These are phyloP conservation scores for Vicia sativa DNA, from an alignment of 306 rosid genomes.

Conservation along the genomic window DNA sequence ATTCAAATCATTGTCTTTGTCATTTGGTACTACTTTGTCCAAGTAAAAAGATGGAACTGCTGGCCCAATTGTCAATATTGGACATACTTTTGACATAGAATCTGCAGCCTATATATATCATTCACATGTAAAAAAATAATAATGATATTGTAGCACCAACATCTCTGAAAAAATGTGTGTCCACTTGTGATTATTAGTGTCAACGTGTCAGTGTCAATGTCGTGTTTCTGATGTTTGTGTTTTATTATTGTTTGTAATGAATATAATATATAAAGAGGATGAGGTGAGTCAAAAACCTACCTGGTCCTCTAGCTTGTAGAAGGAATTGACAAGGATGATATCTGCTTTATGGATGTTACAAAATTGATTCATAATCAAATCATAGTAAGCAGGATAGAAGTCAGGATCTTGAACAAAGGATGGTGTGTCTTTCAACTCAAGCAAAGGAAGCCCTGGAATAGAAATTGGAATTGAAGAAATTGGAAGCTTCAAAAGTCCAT, in stretches of 20 bases:
- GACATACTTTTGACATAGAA: constrained; percentile 57
- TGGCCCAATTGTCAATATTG: constrained; percentile 62
- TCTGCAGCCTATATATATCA: constrained; percentile 58
- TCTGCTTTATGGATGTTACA: constrained; percentile 55
- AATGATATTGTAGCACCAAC: too few species aligned
- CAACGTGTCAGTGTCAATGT: too few species aligned
- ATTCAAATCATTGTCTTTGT: constrained; percentile 48
- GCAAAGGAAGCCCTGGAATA: constrained; percentile 55
- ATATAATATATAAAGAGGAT: not conserved
- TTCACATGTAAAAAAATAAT: constrained; percentile 4
- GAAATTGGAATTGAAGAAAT: constrained; percentile 39
- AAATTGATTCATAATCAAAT: constrained; percentile 55
- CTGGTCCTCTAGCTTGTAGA: constrained; percentile 63
- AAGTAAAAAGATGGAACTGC: constrained; percentile 55
- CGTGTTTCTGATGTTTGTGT: too few species aligned
- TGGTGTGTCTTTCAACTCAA: constrained; percentile 54
- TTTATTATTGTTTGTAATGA: too few species aligned
- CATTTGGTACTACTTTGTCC: constrained; percentile 49
- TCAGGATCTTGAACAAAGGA: constrained; percentile 44
- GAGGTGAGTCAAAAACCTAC: constrained; percentile 49
- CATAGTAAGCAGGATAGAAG: constrained; percentile 58
- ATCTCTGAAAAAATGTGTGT: too few species aligned
- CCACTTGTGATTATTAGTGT: too few species aligned
- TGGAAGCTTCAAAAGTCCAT: constrained; percentile 47
- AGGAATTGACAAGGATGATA: constrained; percentile 58